Base-by-base conservation (phyloP, 768 basidiomycete species). In the Tubosaeta sp. region DNA sequence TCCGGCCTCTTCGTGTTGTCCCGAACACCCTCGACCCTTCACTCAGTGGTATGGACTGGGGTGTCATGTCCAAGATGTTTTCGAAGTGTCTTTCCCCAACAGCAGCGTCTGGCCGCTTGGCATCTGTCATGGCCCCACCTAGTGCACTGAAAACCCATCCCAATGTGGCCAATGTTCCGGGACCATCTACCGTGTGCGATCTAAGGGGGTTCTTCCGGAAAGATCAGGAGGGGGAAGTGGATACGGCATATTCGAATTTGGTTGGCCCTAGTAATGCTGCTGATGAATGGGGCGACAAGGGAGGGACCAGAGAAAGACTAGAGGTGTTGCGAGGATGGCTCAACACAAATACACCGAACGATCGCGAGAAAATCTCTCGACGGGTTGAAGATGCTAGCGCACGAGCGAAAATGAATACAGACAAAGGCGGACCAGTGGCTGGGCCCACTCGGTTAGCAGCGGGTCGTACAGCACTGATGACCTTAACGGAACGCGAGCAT, bases 21-120 rank as follows among this genome's bases (percentile, higher is more conserved):
- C 95, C 94, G 0, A 95, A 94, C 60, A 88, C 90, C 0, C 82
- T 76, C 57, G 78, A 71, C 62, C 82, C 61, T 49, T 69, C 54
- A 35, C 78, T 72, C 49, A 65, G 62, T 57, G 82, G 69, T 48
- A 59, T 87, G 9, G 94, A 96, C 59, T 93, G 87, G 82, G 75
- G 77, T 2, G 81, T 77, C 48, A 82, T 94, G 57, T 75, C 84
- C 19, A 64, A 72, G 6, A 82, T 90, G 71, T 93, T 96, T 60
- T 71, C 72, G 0, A 72, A 72, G 25, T 84, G 77, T 54, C 69
- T 95, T 46, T 64, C 46, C 4, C 39, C 55, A 4, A 21, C 46
- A 16, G 29, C 58, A 34, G 13, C 48, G 35, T 22, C 52, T 21
- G 48, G 49, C 9, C n/a, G 8, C 24, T 32, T 64, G 12, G 34